Percentiles rank a stretch among this genome's conserved stretches.
phyloP scores from a whole-genome alignment of 2,329 filamentous ascomycete species.

The Aureobasidium sp. region DNA sequence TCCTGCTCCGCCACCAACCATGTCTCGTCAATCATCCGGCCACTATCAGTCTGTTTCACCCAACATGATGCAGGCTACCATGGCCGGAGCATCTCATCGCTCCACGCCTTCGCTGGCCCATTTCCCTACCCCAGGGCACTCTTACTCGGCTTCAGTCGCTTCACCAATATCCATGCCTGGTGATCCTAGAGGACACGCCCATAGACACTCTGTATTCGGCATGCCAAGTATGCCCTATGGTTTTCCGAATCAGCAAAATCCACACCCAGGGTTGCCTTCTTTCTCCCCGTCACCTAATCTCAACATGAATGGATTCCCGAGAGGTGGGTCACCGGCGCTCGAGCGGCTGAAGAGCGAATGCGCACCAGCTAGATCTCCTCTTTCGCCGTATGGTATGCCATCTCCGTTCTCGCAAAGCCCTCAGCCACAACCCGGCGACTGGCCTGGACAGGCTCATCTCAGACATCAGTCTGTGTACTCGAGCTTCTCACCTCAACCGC shows the following conservation, averaged over 20 bases:
- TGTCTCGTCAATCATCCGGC: slow-evolving; percentile 65
- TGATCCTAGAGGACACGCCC: slow-evolving; percentile 51
- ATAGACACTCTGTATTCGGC: slow-evolving; percentile 63
- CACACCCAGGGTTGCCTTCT: slow-evolving; percentile 42
- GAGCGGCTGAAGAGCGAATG: slow-evolving; percentile 32
- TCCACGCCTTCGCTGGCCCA: slow-evolving; percentile 44
- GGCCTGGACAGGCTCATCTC: slow-evolving; percentile 16
- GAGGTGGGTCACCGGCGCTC: slow-evolving; percentile 38
- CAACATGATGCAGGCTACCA: slow-evolving; percentile 52
- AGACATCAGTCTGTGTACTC: slow-evolving; percentile 18
- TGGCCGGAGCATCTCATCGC: slow-evolving; percentile 17
- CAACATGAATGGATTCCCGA: slow-evolving; percentile 27
- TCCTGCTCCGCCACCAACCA: slow-evolving; percentile 46
- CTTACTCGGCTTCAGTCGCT: slow-evolving; percentile 55
- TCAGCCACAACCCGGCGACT: slow-evolving; percentile 7
- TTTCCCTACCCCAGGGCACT: slow-evolving; percentile 41
- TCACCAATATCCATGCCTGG: slow-evolving; percentile 66
- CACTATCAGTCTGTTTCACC: slow-evolving; percentile 78
- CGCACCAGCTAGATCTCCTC: slow-evolving; percentile 34
- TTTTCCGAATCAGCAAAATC: slow-evolving; percentile 55
- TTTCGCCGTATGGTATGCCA: slow-evolving; percentile 48
- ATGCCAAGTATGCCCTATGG: slow-evolving; percentile 52
- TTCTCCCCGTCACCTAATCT: slow-evolving; percentile 33
- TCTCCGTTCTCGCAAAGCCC: slow-evolving; percentile 8
- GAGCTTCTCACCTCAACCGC: slow-evolving; percentile 24